A percentile compares a stretch with the other conserved stretches of the same genome.
Evolutionary conservation across 768 basidiomycete species (phyloP).

Genomic region (Paxillus involutus): DNA sequence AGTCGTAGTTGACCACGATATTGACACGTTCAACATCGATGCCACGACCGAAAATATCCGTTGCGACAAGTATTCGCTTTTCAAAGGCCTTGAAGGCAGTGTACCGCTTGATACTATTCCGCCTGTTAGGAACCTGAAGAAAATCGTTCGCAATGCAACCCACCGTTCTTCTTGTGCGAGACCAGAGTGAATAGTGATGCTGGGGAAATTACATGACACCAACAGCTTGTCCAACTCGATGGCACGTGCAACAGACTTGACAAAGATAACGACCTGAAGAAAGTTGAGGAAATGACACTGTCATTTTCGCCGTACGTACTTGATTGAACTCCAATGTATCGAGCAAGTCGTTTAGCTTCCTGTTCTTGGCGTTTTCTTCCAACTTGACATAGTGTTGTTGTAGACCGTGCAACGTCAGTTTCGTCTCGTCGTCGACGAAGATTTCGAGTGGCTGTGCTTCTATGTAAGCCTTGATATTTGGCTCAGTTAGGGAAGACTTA

Average conservation of each 20-base stretch:
- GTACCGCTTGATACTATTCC: conserved; percentile 83
- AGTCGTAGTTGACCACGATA: conserved; percentile 99
- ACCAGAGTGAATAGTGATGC: conserved; percentile 95
- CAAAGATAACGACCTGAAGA: conserved; percentile 93
- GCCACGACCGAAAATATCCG: conserved; percentile 98
- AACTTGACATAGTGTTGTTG: conserved; percentile 99
- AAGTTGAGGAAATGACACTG: conserved; percentile 1
- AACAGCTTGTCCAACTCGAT: conserved; percentile 95
- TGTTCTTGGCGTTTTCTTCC: conserved; percentile 93
- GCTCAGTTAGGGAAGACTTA: conserved; percentile 40
- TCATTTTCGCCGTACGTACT: conserved; percentile 38
- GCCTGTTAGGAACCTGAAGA: conserved; percentile 6
- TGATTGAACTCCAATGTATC: conserved; percentile 99
- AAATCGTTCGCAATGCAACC: conserved; percentile 24
- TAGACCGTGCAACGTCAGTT: conserved; percentile 94
- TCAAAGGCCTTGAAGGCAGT: conserved; percentile 99
- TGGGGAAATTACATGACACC: conserved; percentile 97
- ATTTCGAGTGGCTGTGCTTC: conserved; percentile 90
- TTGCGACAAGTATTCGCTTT: conserved; percentile 98
- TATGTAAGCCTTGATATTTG: neutral
- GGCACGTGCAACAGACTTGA: conserved; percentile 96
- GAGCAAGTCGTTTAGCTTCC: conserved; percentile 93
- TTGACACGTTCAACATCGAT: conserved; percentile 99
- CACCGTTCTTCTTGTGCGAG: conserved; percentile 95
- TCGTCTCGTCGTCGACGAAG: conserved; percentile 99